Conservation (phyloP, 192 early-diverging fungal genomes). For the Dissophora ornata region DNA sequence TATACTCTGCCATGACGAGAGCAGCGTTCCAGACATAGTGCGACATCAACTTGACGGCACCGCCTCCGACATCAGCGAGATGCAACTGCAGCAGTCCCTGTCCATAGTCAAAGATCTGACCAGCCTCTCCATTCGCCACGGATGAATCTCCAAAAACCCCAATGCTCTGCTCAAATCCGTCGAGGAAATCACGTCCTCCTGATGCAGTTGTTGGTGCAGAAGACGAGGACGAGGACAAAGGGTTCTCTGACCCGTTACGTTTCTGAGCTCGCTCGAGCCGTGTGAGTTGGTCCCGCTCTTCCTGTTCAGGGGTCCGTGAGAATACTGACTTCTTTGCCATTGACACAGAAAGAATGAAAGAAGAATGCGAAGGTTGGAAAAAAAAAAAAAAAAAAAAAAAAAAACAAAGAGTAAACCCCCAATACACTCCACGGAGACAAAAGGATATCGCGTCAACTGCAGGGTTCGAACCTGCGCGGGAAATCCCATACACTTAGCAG, state of each 20-base stretch:
- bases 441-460: slow-evolving; percentile 37
- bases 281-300: slow-evolving; percentile 21
- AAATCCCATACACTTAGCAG: slow-evolving; percentile 53
- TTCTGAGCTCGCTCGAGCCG: slow-evolving; percentile 14
- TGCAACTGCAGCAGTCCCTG: slow-evolving; percentile 14
- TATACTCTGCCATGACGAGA: slow-evolving; percentile 45
- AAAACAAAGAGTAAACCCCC: too few relatives aligned
- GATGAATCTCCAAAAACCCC: slow-evolving; percentile 52
- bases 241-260: background rate
- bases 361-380: too few relatives aligned
- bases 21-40: slow-evolving; percentile 52
- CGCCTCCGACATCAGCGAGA: slow-evolving; percentile 42
- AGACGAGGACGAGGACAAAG: background rate
- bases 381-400: too few relatives aligned
- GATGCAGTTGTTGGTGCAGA: too few relatives aligned
- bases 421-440: background rate
- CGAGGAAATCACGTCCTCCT: slow-evolving; percentile 14
- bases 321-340: background rate
- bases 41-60: slow-evolving; percentile 43
- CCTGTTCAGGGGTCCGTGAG: slow-evolving; percentile 22
- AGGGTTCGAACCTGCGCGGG: slow-evolving; percentile 56
- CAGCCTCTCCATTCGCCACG: slow-evolving; percentile 40
- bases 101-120: slow-evolving; percentile 48
- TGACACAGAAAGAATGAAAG: too few relatives aligned
- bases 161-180: slow-evolving; percentile 46